These are phyloP conservation scores for Tetrahymena borealis DNA, from an alignment of 73 alveolate genomes.

Conservation along the genomic window DNA sequence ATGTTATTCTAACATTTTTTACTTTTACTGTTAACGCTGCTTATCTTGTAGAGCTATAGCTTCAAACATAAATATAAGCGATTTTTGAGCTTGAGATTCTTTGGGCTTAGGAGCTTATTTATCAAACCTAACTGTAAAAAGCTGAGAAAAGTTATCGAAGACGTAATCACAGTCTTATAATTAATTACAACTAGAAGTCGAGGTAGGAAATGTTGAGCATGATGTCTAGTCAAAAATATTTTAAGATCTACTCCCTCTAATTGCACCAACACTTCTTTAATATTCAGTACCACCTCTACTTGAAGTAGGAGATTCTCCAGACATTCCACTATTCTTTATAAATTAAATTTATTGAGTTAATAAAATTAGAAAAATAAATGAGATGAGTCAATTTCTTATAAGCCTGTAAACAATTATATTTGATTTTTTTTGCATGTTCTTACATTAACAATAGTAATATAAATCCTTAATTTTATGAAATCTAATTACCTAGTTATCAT, in stretches of 20 bases:
- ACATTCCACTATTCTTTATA: neutral
- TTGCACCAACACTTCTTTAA: neutral
- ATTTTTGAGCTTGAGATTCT: neutral
- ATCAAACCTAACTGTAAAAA: neutral
- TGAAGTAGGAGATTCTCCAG: neutral
- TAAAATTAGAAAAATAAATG: neutral
- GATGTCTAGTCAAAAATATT: neutral
- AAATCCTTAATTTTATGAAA: too few relatives aligned
- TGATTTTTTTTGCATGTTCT: too few relatives aligned
- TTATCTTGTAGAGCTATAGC: neutral
- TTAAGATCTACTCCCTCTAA: neutral
- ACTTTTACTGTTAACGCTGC: neutral
- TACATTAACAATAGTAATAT: too few relatives aligned
- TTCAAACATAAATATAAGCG: neutral
- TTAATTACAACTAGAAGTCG: neutral
- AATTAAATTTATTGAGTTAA: neutral
- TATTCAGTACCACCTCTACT: neutral
- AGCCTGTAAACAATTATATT: too few relatives aligned
- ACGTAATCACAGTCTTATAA: neutral
- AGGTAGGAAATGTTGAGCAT: neutral
- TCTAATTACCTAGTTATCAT: neutral
- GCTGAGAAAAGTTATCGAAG: neutral
- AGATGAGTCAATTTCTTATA: too few relatives aligned
- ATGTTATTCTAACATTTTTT: neutral
- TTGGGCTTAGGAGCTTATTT: neutral